Evolutionary conservation across 306 rosid species (phyloP).

Genomic region (Castanea crenata): DNA sequence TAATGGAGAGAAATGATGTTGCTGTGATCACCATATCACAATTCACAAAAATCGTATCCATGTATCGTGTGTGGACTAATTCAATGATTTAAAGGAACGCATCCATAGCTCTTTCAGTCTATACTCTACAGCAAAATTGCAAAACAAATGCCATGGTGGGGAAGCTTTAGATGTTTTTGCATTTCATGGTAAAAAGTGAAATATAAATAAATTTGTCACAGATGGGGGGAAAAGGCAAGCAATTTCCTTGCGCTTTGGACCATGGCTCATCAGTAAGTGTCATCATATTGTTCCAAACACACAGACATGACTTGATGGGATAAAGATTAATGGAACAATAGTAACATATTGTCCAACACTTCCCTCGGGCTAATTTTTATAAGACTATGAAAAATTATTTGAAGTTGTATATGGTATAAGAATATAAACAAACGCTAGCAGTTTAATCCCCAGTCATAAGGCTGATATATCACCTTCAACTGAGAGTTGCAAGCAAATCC

Average conservation of each 20-base stretch:
- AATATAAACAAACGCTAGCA: constrained; percentile 30
- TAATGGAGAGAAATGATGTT: neutral
- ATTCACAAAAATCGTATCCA: neutral
- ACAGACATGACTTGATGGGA: neutral
- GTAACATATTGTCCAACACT: neutral
- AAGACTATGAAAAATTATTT: constrained; percentile 11
- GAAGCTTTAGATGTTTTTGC: neutral
- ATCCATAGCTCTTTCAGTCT: neutral
- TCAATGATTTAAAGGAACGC: neutral
- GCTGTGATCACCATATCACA: neutral
- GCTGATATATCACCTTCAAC: constrained; percentile 76
- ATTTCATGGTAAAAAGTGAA: neutral
- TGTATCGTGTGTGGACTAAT: neutral
- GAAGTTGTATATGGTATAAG: constrained; percentile 9
- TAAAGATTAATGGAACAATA: neutral
- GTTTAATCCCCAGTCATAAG: constrained; percentile 87
- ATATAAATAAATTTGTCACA: neutral
- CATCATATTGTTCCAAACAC: neutral
- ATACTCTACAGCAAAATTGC: neutral
- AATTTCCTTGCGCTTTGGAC: neutral
- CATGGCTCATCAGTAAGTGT: neutral
- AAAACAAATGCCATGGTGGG: neutral
- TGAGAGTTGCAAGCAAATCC: constrained; percentile 72
- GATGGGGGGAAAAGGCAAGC: neutral
- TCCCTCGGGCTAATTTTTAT: constrained; percentile 8